Percentiles rank a stretch among this genome's conserved stretches.
These are phyloP conservation scores for Hanseniaspora thailandica DNA, from an alignment of 805 yeast genomes.

Conservation along the genomic window DNA sequence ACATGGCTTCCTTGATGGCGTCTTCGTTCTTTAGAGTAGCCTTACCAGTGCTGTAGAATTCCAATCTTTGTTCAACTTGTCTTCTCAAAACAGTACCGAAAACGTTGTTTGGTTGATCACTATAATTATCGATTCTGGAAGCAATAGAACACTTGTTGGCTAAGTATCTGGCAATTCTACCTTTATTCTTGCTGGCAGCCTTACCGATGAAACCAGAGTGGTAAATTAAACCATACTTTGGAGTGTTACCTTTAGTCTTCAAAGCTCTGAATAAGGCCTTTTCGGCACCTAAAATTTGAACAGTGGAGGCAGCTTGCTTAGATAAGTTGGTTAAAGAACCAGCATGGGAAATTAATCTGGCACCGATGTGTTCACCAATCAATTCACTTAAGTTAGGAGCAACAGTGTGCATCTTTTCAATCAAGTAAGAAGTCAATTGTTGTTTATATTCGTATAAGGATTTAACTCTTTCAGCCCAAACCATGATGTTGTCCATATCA, in stretches of 20 bases:
- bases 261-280: slow-evolving; percentile 92
- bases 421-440: slow-evolving; percentile 69
- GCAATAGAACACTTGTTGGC: slow-evolving; percentile 99
- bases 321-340: slow-evolving; percentile 94
- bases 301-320: slow-evolving; percentile 98
- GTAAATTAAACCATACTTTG: slow-evolving; percentile 89
- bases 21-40: slow-evolving; percentile 93
- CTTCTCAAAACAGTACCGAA: slow-evolving; percentile 85
- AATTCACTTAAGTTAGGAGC: slow-evolving; percentile 95
- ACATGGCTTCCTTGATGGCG: slow-evolving; percentile 85
- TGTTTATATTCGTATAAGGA: slow-evolving; percentile 83
- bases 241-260: slow-evolving; percentile 93
- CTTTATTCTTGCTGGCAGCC: slow-evolving; percentile 94
- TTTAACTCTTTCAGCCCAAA: slow-evolving; percentile 89
- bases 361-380: slow-evolving; percentile 98
- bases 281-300: slow-evolving; percentile 95
- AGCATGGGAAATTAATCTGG: slow-evolving; percentile 94
- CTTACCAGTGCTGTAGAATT: slow-evolving; percentile 90
- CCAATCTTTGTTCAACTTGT: slow-evolving; percentile 96
- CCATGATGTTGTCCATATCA: slow-evolving; percentile 82
- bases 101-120: slow-evolving; percentile 82
- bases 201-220: slow-evolving; percentile 89
- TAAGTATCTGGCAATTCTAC: slow-evolving; percentile 94
- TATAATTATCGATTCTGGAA: slow-evolving; percentile 93
- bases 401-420: slow-evolving; percentile 93